Percentiles rank a stretch among this genome's conserved stretches.
Evolutionary conservation across 805 yeast species (phyloP).

Genomic region (Clavispora fructus): DNA sequence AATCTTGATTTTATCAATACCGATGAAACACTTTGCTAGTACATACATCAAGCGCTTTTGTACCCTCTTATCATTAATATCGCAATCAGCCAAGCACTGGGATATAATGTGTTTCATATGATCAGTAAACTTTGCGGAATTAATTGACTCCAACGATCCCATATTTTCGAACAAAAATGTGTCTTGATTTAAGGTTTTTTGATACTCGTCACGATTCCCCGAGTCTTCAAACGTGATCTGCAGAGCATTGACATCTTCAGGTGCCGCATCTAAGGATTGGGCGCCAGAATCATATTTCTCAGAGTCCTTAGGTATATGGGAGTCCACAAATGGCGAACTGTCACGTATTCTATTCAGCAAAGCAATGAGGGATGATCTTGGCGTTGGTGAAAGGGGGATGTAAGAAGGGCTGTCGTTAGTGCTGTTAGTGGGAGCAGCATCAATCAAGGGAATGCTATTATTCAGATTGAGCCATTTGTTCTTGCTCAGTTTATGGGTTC

Average conservation of each 20-base stretch:
- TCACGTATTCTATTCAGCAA: neutral
- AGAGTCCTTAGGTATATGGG: neutral
- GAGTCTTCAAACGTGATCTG: neutral
- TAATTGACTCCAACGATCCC: neutral
- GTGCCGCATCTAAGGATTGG: neutral
- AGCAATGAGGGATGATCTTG: conserved; percentile 3
- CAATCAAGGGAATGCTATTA: conserved; percentile 19
- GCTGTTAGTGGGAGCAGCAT: conserved; percentile 3
- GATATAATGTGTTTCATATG: conserved; percentile 49
- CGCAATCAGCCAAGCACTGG: conserved; percentile 62
- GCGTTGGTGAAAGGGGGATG: conserved; percentile 18
- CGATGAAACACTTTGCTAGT: conserved; percentile 46
- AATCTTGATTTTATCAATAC: conserved; percentile 54
- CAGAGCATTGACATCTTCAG: neutral
- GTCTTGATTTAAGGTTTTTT: neutral
- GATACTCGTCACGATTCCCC: neutral
- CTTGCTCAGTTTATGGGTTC: conserved; percentile 42
- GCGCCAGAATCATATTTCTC: neutral
- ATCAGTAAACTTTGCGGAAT: conserved; percentile 19
- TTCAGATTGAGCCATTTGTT: conserved; percentile 19
- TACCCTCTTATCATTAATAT: conserved; percentile 30
- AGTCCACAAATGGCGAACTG: neutral
- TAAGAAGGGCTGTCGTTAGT: conserved; percentile 13
- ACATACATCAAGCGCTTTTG: conserved; percentile 55
- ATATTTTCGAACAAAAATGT: neutral